phyloP scores from a whole-genome alignment of 2,329 filamentous ascomycete species.

The Thelonectria discophora region DNA sequence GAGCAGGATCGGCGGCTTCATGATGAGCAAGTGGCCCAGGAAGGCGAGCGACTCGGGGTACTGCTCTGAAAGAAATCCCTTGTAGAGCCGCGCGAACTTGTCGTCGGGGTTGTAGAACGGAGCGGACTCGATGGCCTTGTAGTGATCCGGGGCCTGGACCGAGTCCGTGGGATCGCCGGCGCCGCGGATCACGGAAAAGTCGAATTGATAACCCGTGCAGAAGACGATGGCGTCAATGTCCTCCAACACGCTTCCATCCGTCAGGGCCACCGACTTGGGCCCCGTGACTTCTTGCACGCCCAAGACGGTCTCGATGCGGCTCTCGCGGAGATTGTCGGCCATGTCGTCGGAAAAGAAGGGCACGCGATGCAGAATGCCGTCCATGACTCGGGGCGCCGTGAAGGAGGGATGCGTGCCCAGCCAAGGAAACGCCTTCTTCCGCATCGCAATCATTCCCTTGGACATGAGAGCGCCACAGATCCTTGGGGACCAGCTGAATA shows the following conservation, averaged over 20 bases:
- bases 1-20: slow-evolving; percentile 40
- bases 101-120: slow-evolving; percentile 33
- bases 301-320: slow-evolving; percentile 39
- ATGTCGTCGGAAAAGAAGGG: slow-evolving; percentile 45
- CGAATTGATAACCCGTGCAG: slow-evolving; percentile 46
- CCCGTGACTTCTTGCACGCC: slow-evolving; percentile 44
- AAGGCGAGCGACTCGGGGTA: slow-evolving; percentile 46
- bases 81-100: slow-evolving; percentile 44
- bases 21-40: slow-evolving; percentile 39
- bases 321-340: slow-evolving; percentile 40
- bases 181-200: slow-evolving; percentile 43
- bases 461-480: slow-evolving; percentile 28
- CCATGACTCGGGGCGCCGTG: slow-evolving; percentile 25
- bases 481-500: slow-evolving; percentile 27
- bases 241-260: slow-evolving; percentile 44
- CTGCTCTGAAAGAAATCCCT: slow-evolving; percentile 45
- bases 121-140: slow-evolving; percentile 35
- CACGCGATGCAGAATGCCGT: slow-evolving; percentile 37
- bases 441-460: slow-evolving; percentile 26
- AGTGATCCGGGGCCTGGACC: slow-evolving; percentile 39
- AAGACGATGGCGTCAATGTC: slow-evolving; percentile 47
- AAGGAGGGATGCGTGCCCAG: slow-evolving; percentile 29
- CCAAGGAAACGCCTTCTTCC: slow-evolving; percentile 36
- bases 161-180: slow-evolving; percentile 41
- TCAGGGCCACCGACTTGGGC: slow-evolving; percentile 41